A percentile compares a stretch with the other conserved stretches of the same genome.
Evolutionary conservation across 2,329 filamentous ascomycete species (phyloP).

Genomic region (Alternaria sp.): DNA sequence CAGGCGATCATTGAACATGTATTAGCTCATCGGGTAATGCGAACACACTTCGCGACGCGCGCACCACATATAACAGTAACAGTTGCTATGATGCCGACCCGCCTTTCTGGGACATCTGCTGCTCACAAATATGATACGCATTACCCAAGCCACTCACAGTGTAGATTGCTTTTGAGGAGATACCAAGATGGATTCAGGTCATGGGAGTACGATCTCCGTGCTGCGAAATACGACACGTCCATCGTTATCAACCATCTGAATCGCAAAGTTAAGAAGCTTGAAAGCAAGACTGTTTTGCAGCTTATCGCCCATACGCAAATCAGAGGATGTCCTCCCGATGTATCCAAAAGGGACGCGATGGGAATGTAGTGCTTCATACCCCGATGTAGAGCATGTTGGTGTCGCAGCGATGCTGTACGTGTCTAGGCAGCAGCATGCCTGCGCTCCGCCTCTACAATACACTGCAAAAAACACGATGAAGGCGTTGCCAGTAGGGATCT

Average conservation of each 20-base stretch:
- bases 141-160: not conserved
- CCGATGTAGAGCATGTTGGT: no score
- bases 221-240: not conserved
- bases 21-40: not conserved
- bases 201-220: not conserved
- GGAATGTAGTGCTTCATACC: no score
- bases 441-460: no score
- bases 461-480: no score
- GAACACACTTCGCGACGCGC: not conserved
- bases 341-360: no score
- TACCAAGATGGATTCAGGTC: not conserved
- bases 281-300: not conserved
- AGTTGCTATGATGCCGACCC: not conserved
- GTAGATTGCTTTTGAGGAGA: accelerated
- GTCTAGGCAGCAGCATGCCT: no score
- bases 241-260: not conserved
- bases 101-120: not conserved
- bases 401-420: no score
- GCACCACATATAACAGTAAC: not conserved
- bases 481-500: no score
- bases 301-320: not conserved
- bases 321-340: no score
- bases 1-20: not conserved
- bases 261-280: not conserved
- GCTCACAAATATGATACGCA: not conserved